Evolutionary conservation across 371 early-diverging fungal genomes (phyloP).

Genomic region (Parasitella parasitica): DNA sequence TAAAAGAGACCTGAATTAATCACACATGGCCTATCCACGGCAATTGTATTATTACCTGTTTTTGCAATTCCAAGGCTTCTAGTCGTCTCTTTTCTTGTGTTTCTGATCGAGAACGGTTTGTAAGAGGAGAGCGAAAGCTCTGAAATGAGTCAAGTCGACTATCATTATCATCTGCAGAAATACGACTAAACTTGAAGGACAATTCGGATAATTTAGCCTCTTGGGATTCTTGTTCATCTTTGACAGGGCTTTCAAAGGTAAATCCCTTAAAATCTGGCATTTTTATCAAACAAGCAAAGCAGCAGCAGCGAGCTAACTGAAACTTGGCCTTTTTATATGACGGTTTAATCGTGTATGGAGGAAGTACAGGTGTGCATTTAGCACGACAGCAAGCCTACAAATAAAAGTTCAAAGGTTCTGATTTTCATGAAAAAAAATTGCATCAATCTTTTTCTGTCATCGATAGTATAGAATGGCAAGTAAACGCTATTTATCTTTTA

Average conservation of each 20-base stretch:
- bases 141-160: conserved; percentile 4
- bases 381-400: not conserved
- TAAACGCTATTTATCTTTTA: too few species aligned
- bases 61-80: conserved; percentile 29
- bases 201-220: not conserved
- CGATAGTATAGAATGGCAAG: not conserved
- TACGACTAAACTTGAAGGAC: not conserved
- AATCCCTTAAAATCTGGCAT: conserved; percentile 14
- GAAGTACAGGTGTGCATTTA: not conserved
- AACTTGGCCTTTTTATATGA: not conserved
- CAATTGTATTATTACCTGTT: conserved; percentile 1
- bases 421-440: not conserved
- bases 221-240: not conserved
- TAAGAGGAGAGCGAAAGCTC: conserved; percentile 9
- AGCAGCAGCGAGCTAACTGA: too few species aligned
- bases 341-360: not conserved
- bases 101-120: conserved; percentile 14
- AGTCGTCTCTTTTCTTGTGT: conserved; percentile 28
- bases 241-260: conserved; percentile 16
- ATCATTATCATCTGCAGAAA: conserved; percentile 1
- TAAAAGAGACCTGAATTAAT: not conserved
- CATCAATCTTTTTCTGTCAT: not conserved
- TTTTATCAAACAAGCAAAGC: not conserved
- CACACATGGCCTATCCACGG: not conserved
- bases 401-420: not conserved